A percentile compares a stretch with the other conserved stretches of the same genome.
Evolutionary conservation across 2,329 filamentous ascomycete species (phyloP).

Genomic region (Cladophialophora exuberans): DNA sequence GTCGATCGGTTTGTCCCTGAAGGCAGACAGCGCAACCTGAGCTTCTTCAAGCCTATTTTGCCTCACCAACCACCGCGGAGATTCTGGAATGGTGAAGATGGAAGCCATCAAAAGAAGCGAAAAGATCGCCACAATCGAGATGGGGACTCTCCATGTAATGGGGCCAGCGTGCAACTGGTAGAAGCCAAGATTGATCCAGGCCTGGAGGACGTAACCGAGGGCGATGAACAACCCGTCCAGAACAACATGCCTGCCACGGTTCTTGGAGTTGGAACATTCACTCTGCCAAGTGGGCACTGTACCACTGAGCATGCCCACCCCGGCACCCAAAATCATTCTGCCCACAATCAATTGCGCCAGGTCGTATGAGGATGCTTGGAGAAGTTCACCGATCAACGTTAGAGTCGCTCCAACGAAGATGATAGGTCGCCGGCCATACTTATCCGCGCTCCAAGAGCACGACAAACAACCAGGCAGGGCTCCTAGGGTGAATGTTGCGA

Average conservation of each 20-base stretch:
- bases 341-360: slow-evolving; percentile 51
- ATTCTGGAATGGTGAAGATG: slow-evolving; percentile 23
- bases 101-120: slow-evolving; percentile 51
- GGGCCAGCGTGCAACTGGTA: slow-evolving; percentile 56
- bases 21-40: neutral
- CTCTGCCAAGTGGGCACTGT: slow-evolving; percentile 47
- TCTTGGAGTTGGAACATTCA: slow-evolving; percentile 54
- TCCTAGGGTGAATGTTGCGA: slow-evolving; percentile 52
- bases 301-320: slow-evolving; percentile 40
- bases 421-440: slow-evolving; percentile 48
- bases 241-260: slow-evolving; percentile 56
- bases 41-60: neutral
- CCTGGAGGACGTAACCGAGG: slow-evolving; percentile 37
- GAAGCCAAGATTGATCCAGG: slow-evolving; percentile 51
- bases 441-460: slow-evolving; percentile 56
- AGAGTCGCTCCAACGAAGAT: slow-evolving; percentile 46
- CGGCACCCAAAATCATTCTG: slow-evolving; percentile 50
- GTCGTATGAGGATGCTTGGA: slow-evolving; percentile 45
- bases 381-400: slow-evolving; percentile 50
- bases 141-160: slow-evolving; percentile 59
- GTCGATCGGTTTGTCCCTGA: neutral
- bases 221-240: slow-evolving; percentile 44
- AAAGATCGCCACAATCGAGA: slow-evolving; percentile 57
- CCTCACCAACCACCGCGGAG: slow-evolving; percentile 6
- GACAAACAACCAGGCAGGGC: slow-evolving; percentile 55